These are phyloP conservation scores for Pythium periplocum DNA, from an alignment of 352 stramenopile species.

Conservation along the genomic window DNA sequence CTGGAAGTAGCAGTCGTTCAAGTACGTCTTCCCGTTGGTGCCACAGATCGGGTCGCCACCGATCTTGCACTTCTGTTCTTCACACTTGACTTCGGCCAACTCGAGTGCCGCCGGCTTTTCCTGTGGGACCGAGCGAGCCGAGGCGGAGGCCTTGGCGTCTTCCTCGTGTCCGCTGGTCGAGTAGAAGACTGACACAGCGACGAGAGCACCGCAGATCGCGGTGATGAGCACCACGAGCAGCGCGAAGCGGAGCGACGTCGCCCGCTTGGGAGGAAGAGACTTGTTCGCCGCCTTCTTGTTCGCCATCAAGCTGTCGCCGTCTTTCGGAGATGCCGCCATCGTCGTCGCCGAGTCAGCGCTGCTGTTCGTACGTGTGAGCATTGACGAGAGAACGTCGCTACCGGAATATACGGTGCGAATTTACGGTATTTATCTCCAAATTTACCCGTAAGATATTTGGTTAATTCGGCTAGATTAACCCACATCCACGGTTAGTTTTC, in stretches of 20 bases:
- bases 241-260: constrained; percentile 2
- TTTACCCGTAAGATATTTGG: no score
- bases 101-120: background rate
- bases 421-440: no score
- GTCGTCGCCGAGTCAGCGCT: no score
- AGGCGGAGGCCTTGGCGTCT: background rate
- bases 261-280: background rate
- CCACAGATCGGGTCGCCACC: constrained; percentile 19
- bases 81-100: background rate
- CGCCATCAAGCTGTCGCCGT: background rate
- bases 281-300: background rate
- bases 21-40: constrained; percentile 26
- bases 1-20: constrained; percentile 25
- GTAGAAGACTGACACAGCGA: constrained; percentile 9
- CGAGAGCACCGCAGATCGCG: constrained; percentile 11
- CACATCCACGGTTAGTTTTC: no score
- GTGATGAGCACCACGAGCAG: constrained; percentile 7
- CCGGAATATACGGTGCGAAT: no score
- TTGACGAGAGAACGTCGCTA: no score
- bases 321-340: no score
- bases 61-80: constrained; percentile 12
- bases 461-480: no score
- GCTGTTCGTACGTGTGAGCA: no score
- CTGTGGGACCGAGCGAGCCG: background rate
- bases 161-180: background rate